Percentiles rank a stretch among this genome's conserved stretches.
These are phyloP conservation scores for Cryoendolithus antarcticus DNA, from an alignment of 2,329 filamentous ascomycete genomes.

Conservation along the genomic window DNA sequence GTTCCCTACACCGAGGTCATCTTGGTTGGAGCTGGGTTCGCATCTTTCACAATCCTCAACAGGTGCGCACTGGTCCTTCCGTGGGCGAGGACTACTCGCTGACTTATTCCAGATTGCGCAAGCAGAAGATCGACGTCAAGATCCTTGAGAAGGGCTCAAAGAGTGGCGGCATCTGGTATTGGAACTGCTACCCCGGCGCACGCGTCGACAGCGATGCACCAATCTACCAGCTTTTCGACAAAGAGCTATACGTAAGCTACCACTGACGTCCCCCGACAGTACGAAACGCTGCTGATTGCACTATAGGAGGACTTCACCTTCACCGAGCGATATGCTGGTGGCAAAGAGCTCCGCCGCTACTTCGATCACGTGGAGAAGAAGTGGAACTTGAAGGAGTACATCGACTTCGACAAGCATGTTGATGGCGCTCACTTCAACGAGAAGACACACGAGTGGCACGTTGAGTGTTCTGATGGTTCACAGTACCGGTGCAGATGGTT, in stretches of 20 bases:
- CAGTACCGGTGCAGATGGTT: conserved; percentile 21
- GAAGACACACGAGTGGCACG: conserved; percentile 34
- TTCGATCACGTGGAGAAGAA: conserved; percentile 49
- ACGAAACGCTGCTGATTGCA: too few species aligned
- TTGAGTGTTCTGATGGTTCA: conserved; percentile 35
- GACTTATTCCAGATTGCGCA: too few species aligned
- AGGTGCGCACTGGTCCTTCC: too few species aligned
- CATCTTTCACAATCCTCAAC: too few species aligned
- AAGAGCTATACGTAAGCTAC: conserved; percentile 27
- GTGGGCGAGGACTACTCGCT: too few species aligned
- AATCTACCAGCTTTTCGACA: conserved; percentile 36
- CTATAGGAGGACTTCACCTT: conserved; percentile 42
- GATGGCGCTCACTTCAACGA: conserved; percentile 41
- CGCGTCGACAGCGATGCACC: conserved; percentile 36
- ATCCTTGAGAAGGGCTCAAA: conserved; percentile 25
- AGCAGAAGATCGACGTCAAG: conserved; percentile 7
- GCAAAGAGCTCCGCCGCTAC: conserved; percentile 39
- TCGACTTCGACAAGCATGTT: conserved; percentile 44
- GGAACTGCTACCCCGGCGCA: conserved; percentile 30
- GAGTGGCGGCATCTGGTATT: conserved; percentile 28
- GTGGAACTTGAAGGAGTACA: conserved; percentile 44
- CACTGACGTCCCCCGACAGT: conserved; percentile 23
- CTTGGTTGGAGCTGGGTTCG: conserved; percentile 20
- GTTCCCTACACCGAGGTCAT: conserved; percentile 12
- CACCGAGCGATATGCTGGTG: conserved; percentile 19